Percentiles rank a stretch among this genome's conserved stretches.
Evolutionary conservation across 2,329 filamentous ascomycete species (phyloP).

Genomic region (Myrmaecium sp.): DNA sequence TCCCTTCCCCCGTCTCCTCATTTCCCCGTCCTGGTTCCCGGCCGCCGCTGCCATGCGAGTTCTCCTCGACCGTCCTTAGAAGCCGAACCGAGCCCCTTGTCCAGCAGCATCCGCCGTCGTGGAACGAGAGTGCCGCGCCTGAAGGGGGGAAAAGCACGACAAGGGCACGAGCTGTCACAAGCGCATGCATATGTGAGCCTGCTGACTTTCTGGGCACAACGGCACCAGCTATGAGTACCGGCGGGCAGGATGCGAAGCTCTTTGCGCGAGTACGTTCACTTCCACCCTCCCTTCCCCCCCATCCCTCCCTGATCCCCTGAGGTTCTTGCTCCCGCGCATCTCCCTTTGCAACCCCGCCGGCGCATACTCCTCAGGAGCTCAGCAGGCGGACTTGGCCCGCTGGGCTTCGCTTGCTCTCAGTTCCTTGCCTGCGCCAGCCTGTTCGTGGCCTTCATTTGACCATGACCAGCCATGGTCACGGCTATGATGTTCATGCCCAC

Average conservation of each 20-base stretch:
- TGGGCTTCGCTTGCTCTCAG: not conserved
- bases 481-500: conserved; percentile 21
- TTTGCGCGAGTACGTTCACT: conserved; percentile 72
- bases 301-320: conserved; percentile 8
- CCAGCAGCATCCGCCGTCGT: no score
- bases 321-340: conserved; percentile 4
- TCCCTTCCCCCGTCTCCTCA: no score
- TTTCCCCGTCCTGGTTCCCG: no score
- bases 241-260: conserved; percentile 94
- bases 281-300: conserved; percentile 7
- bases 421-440: not conserved
- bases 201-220: conserved; percentile 7
- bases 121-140: no score
- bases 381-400: no score
- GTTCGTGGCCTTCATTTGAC: conserved; percentile 1
- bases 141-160: no score
- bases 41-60: no score
- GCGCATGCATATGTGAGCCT: not conserved
- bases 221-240: conserved; percentile 38
- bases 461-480: conserved; percentile 2
- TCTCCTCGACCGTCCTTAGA: no score
- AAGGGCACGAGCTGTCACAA: no score
- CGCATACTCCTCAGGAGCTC: conserved; percentile 1
- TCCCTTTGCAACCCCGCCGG: conserved; percentile 5
- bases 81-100: no score